Evolutionary conservation across 2,329 filamentous ascomycete genomes (phyloP).

Genomic region (Sarocladium brachiariae): DNA sequence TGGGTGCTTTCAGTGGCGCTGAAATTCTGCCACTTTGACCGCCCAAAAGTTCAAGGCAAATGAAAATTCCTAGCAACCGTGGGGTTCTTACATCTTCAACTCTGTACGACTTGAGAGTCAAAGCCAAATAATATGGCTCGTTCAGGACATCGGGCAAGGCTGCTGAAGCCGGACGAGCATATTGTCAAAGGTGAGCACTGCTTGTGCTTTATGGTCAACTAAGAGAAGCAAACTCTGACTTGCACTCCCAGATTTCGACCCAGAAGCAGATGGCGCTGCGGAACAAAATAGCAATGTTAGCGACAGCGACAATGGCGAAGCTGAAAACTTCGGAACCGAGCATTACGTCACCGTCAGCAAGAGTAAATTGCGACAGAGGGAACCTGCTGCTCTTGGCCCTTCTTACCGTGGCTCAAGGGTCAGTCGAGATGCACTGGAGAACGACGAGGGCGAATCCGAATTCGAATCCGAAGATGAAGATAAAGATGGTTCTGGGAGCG

Average conservation of each 20-base stretch:
- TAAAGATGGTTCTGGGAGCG: constrained; percentile 30
- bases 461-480: constrained; percentile 43
- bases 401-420: constrained; percentile 75
- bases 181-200: constrained; percentile 49
- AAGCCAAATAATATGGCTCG: constrained; percentile 41
- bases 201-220: not conserved
- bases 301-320: constrained; percentile 30
- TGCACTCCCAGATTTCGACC: constrained; percentile 62
- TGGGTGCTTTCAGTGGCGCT: not conserved
- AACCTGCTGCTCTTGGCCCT: constrained; percentile 62
- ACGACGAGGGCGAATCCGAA: constrained; percentile 34
- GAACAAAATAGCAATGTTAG: constrained; percentile 46
- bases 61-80: constrained; percentile 26
- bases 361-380: constrained; percentile 73
- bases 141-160: constrained; percentile 45
- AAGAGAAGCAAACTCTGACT: constrained; percentile 5
- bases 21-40: constrained; percentile 37
- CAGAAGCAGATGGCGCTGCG: constrained; percentile 59
- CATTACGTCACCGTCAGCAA: constrained; percentile 82
- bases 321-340: constrained; percentile 62
- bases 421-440: constrained; percentile 58
- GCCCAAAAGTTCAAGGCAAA: constrained; percentile 40
- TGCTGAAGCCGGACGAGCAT: constrained; percentile 46
- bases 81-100: constrained; percentile 18
- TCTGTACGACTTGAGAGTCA: constrained; percentile 13